phyloP scores from a whole-genome alignment of 257 asterid genomes.

The Leonotis leonurus region DNA sequence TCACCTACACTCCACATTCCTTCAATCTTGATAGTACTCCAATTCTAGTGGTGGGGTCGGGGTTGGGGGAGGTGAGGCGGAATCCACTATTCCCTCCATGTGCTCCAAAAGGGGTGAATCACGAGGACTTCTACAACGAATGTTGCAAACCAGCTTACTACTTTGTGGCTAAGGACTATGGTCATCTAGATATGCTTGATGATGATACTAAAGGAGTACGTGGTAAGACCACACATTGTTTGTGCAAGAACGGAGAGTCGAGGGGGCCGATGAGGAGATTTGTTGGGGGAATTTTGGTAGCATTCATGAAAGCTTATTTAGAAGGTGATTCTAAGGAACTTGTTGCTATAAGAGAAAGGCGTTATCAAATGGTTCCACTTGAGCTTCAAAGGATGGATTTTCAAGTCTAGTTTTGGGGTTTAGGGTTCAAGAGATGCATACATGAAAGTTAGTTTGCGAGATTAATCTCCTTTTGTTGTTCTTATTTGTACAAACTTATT shows the following conservation, averaged over 20 bases:
- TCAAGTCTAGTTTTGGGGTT: conserved; percentile 18
- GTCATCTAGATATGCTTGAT: conserved; percentile 81
- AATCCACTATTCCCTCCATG: conserved; percentile 72
- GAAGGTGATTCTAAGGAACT: conserved; percentile 39
- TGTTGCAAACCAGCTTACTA: conserved; percentile 49
- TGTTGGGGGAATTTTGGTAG: conserved; percentile 68
- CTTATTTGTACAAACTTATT: too few relatives aligned
- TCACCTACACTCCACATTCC: conserved; percentile 58
- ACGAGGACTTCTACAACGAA: conserved; percentile 63
- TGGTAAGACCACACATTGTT: conserved; percentile 47
- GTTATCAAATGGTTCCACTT: conserved; percentile 35
- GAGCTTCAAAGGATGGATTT: conserved; percentile 49
- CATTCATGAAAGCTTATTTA: conserved; percentile 67
- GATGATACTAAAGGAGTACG: conserved; percentile 74
- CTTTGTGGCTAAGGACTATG: conserved; percentile 73
- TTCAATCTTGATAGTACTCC: conserved; percentile 45
- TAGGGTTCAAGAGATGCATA: too few relatives aligned
- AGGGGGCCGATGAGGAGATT: conserved; percentile 83
- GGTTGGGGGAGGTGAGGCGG: conserved; percentile 55
- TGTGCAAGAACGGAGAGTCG: conserved; percentile 73
- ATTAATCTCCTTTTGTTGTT: not conserved
- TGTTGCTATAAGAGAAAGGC: conserved; percentile 44
- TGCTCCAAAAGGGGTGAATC: conserved; percentile 88
- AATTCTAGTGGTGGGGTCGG: conserved; percentile 68
- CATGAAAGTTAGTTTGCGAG: too few relatives aligned